Conservation (phyloP, 805 yeast genomes). For the Metschnikowia continentalis region DNA sequence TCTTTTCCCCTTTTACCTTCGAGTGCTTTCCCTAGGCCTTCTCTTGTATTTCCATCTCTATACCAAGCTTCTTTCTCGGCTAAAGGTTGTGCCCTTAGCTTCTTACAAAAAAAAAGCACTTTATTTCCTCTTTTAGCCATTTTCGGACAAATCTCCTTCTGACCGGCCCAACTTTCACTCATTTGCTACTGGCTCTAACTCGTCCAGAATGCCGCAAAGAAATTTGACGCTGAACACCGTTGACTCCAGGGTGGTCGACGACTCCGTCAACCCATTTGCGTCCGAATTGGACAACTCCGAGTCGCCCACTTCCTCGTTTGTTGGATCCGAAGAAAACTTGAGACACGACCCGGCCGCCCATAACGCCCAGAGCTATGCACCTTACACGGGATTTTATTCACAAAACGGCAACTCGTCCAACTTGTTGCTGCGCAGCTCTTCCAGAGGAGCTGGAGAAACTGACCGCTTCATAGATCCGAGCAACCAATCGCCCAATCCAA, state of each 20-base stretch:
- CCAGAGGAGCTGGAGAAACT: conserved; percentile 8
- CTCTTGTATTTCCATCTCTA: not conserved
- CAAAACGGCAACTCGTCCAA: conserved; percentile 38
- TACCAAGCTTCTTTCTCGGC: not conserved
- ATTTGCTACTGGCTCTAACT: not conserved
- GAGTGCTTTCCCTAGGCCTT: not conserved
- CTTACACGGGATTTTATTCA: conserved; percentile 30
- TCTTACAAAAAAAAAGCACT: not conserved
- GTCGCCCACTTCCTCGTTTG: conserved; percentile 8
- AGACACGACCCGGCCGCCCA: not conserved
- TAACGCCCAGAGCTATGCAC: conserved; percentile 29
- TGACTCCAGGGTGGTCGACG: not conserved
- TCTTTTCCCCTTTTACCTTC: not conserved
- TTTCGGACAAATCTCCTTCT: not conserved
- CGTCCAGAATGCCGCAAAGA: conserved; percentile 23
- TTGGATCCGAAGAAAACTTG: conserved; percentile 11
- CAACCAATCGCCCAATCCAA: conserved; percentile 3
- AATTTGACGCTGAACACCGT: conserved; percentile 29
- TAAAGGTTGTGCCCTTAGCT: not conserved
- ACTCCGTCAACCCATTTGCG: conserved; percentile 11
- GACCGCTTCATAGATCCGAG: conserved; percentile 14
- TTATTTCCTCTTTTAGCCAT: too few species aligned
- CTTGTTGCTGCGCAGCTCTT: conserved; percentile 22
- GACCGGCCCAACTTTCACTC: not conserved
- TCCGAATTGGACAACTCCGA: conserved; percentile 11